Conservation (phyloP, 148 eudicot genomes). For the Fagopyrum esculentum region DNA sequence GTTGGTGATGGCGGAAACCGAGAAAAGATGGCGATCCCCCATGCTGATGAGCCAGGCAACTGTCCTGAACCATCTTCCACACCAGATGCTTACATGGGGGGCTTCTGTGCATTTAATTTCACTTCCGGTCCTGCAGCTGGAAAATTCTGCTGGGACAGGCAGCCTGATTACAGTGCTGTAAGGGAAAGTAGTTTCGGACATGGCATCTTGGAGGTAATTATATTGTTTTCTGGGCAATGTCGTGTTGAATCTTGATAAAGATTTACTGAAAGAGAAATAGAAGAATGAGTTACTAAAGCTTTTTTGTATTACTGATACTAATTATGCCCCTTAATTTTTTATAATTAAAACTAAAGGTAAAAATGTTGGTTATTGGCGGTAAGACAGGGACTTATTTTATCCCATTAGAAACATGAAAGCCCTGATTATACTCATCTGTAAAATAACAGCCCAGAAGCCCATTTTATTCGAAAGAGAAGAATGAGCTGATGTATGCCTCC, state of each 20-base stretch:
- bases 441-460: too few relatives aligned
- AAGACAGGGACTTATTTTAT: too few relatives aligned
- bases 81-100: constrained; percentile 74
- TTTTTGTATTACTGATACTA: too few relatives aligned
- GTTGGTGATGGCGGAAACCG: constrained; percentile 95
- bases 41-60: constrained; percentile 78
- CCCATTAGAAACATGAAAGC: too few relatives aligned
- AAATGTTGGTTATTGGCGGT: too few relatives aligned
- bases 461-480: too few relatives aligned
- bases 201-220: constrained; percentile 79
- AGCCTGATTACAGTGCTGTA: constrained; percentile 81
- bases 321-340: too few relatives aligned
- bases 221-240: background rate
- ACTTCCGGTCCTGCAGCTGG: constrained; percentile 91
- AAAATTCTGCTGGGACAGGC: constrained; percentile 88
- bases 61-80: constrained; percentile 79
- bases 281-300: too few relatives aligned
- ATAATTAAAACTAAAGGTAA: too few relatives aligned
- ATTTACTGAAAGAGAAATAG: background rate
- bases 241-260: background rate
- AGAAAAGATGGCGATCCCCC: constrained; percentile 84
- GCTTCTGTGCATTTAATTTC: constrained; percentile 84
- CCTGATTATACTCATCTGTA: too few relatives aligned
- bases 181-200: constrained; percentile 97
- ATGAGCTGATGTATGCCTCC: background rate